Base-by-base conservation (phyloP, 2,329 filamentous ascomycete species). In the Fusarium siculi region DNA sequence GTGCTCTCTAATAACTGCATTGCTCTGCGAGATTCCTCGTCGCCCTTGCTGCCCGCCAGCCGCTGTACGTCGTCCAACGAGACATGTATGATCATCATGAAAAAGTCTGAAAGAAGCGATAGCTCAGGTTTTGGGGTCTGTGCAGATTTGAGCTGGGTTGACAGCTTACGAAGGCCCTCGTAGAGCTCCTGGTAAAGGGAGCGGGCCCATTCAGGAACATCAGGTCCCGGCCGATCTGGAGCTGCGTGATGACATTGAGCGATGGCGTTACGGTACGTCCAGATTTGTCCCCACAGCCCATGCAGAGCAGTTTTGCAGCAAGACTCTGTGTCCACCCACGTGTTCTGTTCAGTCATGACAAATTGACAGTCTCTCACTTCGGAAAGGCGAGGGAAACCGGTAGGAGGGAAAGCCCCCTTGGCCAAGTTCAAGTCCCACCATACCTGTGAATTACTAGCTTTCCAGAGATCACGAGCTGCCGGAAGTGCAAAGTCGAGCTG, bases 61-160 rank as follows among this genome's bases (percentile, higher is more conserved):
- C 65, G 59, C 49, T 75, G 75, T 32, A 77, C 32, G 30, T 76
- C 72, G 47, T 73, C 64, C 12, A 73, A 63, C 21, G 75, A 75
- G 40, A 77, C 63, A 64, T 77, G 74, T 5, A 77, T 71, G 12
- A 68, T 64, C 75, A 77, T 77, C 75, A 76, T 76, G 23, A 77
- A 73, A 34, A 77, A 42, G 57, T 77, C 75, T 23, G 68, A 74
- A 59, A 77, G 52, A 14, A 77, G 64, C 19, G 55, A 62, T 40
- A 75, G 66, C 49, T 73, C 75, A 11, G 63, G 52, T 30, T 62
- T 59, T 25, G 56, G 30, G 10, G 28, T 58, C 43, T 59, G 63
- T 42, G 44, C 42, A 37, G 57, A 59, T 43, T 72, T 67, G 16
- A 66, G 52, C 43, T 72, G 70, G 40, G 63, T 66, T 21, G 70